These are phyloP conservation scores for Saprolegnia diclina DNA, from an alignment of 352 stramenopile species.

Conservation along the genomic window DNA sequence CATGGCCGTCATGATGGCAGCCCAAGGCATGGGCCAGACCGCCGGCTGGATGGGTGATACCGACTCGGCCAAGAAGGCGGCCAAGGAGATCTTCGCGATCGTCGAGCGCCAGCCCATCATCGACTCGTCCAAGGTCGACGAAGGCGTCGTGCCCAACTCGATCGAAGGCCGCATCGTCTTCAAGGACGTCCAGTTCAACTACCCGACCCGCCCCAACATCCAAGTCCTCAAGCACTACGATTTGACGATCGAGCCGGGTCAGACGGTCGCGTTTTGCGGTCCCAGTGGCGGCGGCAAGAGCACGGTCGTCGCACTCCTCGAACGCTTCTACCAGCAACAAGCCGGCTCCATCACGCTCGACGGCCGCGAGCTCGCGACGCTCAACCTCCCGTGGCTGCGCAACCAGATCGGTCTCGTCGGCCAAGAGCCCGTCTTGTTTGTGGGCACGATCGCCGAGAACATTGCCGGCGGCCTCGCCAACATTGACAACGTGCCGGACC, in stretches of 20 bases:
- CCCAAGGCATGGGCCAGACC: conserved; percentile 34
- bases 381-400: conserved; percentile 41
- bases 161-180: conserved; percentile 44
- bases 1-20: conserved; percentile 50
- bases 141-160: conserved; percentile 24
- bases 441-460: conserved; percentile 30
- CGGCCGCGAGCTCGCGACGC: conserved; percentile 32
- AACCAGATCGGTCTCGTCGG: conserved; percentile 40
- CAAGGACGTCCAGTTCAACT: conserved; percentile 65
- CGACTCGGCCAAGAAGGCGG: conserved; percentile 27
- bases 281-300: conserved; percentile 35
- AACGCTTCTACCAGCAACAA: conserved; percentile 33
- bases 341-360: conserved; percentile 27
- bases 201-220: conserved; percentile 51
- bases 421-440: conserved; percentile 27
- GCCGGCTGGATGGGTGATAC: conserved; percentile 33
- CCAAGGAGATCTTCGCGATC: conserved; percentile 36
- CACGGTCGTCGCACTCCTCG: conserved; percentile 30
- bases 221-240: conserved; percentile 29
- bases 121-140: conserved; percentile 35
- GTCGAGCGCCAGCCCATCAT: conserved; percentile 35
- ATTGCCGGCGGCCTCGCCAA: conserved; percentile 26
- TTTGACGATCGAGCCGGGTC: conserved; percentile 34
- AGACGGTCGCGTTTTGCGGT: conserved; percentile 41
- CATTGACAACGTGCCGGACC: not conserved